Base-by-base conservation (phyloP, 2,329 filamentous ascomycete genomes). In the Monilinia polystroma region DNA sequence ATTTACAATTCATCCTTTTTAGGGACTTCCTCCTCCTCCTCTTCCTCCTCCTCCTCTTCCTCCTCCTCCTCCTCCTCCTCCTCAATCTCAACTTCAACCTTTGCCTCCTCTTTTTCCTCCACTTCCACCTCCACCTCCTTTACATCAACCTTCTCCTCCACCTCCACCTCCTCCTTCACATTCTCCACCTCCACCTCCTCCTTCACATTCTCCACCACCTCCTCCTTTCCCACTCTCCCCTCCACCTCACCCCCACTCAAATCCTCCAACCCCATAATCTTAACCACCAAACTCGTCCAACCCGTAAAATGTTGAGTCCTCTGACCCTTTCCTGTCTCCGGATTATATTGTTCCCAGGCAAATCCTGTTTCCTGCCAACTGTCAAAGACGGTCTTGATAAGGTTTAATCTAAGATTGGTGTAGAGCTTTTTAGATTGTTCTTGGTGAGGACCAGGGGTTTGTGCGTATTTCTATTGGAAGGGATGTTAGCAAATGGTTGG, bases 321-420 rank as follows among this genome's bases (percentile, higher is more conserved):
- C 82, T 98, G 94, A n/a, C 95, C 95, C 64, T 86, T 85, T 56
- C 95, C 95, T 4, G 92, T 96, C 73, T 97, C 92, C 0, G 93
- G 92, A 77, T 96, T 92, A 78, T 98, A 99, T 80, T 99, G 95
- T 80, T 99, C 95, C 94, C 94, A 99, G 0, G 94, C 95, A 77
- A 98, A 98, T 23, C 94, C 94, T 0, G 95, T 98, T 75, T 91
- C 87, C 76, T 89, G 83, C 94, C 94, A 99, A 77, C 88, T 89
- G 67, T 88, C 85, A 81, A 90, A 97, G 18, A 98, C 90, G 1
- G 93, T 98, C 63, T 93, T 85, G 56, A 98, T 90, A 16, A 99
- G 80, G 76, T 97, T 98, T 77, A 85, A 86, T 65, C 95, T 87
- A 58, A 98, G 85, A 43, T 85, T 81, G 20, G 81, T 87, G 80